Evolutionary conservation across 495 filamentous ascomycete species (phyloP).

Genomic region (Pyrenula aspistea): DNA sequence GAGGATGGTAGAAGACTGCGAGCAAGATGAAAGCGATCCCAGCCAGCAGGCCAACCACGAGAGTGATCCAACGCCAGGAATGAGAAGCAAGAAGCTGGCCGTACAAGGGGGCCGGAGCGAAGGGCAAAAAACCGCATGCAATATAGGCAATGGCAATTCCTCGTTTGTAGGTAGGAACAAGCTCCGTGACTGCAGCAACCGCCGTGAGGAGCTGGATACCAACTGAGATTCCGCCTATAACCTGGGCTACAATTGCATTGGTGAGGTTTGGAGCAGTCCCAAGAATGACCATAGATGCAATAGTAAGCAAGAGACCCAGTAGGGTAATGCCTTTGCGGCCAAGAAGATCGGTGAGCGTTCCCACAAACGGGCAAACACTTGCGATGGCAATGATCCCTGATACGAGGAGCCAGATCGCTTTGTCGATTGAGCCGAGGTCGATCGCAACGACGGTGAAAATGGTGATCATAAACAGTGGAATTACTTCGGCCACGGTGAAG

Average conservation of each 20-base stretch:
- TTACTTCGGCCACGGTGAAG: not conserved
- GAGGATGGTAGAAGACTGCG: conserved; percentile 1
- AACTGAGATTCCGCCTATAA: not conserved
- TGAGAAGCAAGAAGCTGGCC: not conserved
- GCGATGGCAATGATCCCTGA: not conserved
- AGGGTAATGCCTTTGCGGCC: not conserved
- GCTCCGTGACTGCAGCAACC: conserved; percentile 1
- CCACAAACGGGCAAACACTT: not conserved
- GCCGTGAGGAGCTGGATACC: not conserved
- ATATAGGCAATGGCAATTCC: not conserved
- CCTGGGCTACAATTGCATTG: not conserved
- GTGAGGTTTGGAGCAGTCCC: not conserved
- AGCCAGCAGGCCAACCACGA: not conserved
- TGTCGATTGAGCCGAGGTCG: not conserved
- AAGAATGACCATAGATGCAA: not conserved
- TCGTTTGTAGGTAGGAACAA: conserved; percentile 1
- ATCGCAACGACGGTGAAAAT: not conserved
- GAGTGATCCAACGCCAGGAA: conserved; percentile 1
- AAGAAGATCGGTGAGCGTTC: not conserved
- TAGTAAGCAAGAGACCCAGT: not conserved
- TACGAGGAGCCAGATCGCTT: not conserved
- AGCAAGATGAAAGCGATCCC: not conserved
- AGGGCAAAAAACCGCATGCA: not conserved
- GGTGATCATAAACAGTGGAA: not conserved
- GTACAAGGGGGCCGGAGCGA: conserved; percentile 1